Evolutionary conservation across 2,329 filamentous ascomycete species (phyloP).

Genomic region (Madurella fahalii): DNA sequence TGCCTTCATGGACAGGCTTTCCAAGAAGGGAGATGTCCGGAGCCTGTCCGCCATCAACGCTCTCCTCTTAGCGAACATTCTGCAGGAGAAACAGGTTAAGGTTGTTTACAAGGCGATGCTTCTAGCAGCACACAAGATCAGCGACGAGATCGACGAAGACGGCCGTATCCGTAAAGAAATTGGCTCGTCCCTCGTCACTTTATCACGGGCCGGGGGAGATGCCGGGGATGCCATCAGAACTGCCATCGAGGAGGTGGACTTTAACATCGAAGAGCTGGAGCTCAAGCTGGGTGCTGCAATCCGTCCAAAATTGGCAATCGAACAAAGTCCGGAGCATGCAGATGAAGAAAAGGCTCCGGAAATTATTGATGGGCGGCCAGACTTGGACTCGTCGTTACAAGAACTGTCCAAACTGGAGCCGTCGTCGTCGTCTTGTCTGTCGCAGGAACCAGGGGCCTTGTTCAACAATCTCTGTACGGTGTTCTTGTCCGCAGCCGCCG

Average conservation of each 20-base stretch:
- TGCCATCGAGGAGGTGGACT: slow-evolving; percentile 62
- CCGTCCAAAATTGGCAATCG: slow-evolving; percentile 49
- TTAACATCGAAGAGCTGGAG: slow-evolving; percentile 72
- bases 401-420: slow-evolving; percentile 32
- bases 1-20: slow-evolving; percentile 58
- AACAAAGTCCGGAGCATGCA: slow-evolving; percentile 45
- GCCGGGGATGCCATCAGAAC: slow-evolving; percentile 61
- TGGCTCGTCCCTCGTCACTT: slow-evolving; percentile 60
- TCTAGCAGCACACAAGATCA: slow-evolving; percentile 54
- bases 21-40: slow-evolving; percentile 54
- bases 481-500: slow-evolving; percentile 52
- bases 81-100: slow-evolving; percentile 60
- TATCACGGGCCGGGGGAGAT: slow-evolving; percentile 57
- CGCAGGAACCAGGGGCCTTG: slow-evolving; percentile 45
- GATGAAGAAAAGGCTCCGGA: slow-evolving; percentile 41
- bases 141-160: slow-evolving; percentile 50
- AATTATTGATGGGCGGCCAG: slow-evolving; percentile 31
- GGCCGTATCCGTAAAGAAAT: slow-evolving; percentile 59
- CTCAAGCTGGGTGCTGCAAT: slow-evolving; percentile 69
- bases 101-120: slow-evolving; percentile 64
- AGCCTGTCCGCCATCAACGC: slow-evolving; percentile 58
- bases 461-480: slow-evolving; percentile 57
- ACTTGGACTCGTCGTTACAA: slow-evolving; percentile 38
- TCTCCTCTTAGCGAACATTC: slow-evolving; percentile 55
- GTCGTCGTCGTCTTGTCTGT: slow-evolving; percentile 47